Evolutionary conservation across 2,329 filamentous ascomycete species (phyloP).

Genomic region (Triangularia verruculosa): DNA sequence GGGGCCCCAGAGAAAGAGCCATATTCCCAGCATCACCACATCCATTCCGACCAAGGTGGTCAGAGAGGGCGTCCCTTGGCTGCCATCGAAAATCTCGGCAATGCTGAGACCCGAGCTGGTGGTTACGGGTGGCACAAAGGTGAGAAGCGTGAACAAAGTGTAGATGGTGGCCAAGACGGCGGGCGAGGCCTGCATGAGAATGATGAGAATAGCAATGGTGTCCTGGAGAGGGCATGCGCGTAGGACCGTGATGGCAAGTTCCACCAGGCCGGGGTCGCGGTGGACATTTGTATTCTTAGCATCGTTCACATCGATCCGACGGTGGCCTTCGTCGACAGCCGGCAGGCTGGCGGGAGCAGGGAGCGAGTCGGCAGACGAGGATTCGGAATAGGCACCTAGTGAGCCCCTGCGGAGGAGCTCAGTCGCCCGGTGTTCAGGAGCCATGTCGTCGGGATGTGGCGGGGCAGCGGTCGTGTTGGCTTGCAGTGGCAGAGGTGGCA

Average conservation of each 20-base stretch:
- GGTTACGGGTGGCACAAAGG: constrained; percentile 81
- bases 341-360: neutral
- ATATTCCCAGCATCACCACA: constrained; percentile 75
- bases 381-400: constrained; percentile 54
- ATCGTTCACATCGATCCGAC: constrained; percentile 68
- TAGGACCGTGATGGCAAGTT: constrained; percentile 81
- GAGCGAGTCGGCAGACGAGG: constrained; percentile 37
- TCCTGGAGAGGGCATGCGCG: constrained; percentile 87
- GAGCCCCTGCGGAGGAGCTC: constrained; percentile 46
- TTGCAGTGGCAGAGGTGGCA: constrained; percentile 30
- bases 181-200: constrained; percentile 87
- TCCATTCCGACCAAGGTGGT: constrained; percentile 84
- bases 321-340: constrained; percentile 45
- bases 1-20: constrained; percentile 83
- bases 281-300: constrained; percentile 66
- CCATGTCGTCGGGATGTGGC: constrained; percentile 37
- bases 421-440: constrained; percentile 41
- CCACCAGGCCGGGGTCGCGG: constrained; percentile 68
- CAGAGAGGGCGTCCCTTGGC: constrained; percentile 79
- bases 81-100: constrained; percentile 87
- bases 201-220: constrained; percentile 93
- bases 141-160: constrained; percentile 86
- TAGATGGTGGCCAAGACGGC: constrained; percentile 86
- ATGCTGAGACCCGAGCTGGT: constrained; percentile 77
- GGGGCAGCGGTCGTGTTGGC: constrained; percentile 27